phyloP scores from a whole-genome alignment of 768 basidiomycete species.

The Russula compacta region DNA sequence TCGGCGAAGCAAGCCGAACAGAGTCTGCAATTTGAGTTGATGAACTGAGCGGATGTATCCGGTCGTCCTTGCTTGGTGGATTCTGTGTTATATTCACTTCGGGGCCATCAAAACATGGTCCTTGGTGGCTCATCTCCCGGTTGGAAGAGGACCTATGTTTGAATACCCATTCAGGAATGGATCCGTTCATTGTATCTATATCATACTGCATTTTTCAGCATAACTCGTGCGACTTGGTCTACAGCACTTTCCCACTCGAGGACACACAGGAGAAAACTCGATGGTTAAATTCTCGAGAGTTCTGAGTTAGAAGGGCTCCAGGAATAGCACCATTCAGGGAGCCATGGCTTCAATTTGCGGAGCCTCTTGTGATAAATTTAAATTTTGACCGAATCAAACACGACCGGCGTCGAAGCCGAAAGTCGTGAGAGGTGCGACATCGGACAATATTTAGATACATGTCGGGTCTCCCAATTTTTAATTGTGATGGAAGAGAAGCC shows the following conservation, averaged over 20 bases:
- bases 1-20: slow-evolving; percentile 13
- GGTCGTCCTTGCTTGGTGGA: background rate
- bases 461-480: background rate
- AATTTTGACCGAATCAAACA: background rate
- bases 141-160: background rate
- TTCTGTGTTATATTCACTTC: background rate
- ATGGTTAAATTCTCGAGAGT: background rate
- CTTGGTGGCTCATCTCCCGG: background rate
- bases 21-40: slow-evolving; percentile 9
- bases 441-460: background rate
- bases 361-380: background rate
- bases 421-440: background rate
- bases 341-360: background rate
- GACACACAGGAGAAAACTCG: background rate
- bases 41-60: slow-evolving; percentile 3
- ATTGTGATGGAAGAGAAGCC: background rate
- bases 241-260: background rate
- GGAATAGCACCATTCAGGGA: background rate
- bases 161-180: background rate
- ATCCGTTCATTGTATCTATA: slow-evolving; percentile 5
- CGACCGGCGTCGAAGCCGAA: background rate
- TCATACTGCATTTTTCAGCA: slow-evolving; percentile 1
- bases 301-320: background rate
- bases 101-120: background rate
- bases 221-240: background rate